Conservation (phyloP, 345 rosid species). For the Ceriops zippeliana region DNA sequence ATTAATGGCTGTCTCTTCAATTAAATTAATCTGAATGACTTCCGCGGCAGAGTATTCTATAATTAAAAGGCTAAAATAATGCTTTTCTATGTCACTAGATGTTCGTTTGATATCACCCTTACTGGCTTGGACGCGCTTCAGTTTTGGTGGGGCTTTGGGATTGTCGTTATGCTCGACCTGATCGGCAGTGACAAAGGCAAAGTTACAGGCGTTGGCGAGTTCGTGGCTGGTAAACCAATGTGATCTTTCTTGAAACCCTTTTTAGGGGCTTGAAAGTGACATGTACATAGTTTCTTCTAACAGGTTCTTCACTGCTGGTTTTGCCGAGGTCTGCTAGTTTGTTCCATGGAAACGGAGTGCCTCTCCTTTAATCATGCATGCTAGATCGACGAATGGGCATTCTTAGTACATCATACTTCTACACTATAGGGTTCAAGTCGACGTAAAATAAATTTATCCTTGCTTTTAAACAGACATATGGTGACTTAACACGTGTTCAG, state of each 20-base stretch:
- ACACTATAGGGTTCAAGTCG: too few relatives aligned
- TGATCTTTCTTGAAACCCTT: background rate
- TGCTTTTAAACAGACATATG: too few relatives aligned
- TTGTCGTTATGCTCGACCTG: slow-evolving; percentile 13
- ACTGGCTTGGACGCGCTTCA: slow-evolving; percentile 2
- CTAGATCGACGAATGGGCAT: too few relatives aligned
- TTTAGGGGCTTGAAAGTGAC: slow-evolving; percentile 13
- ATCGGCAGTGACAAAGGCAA: slow-evolving; percentile 17
- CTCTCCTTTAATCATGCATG: too few relatives aligned
- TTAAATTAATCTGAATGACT: too few relatives aligned
- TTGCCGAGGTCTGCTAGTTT: background rate
- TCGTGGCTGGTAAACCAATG: slow-evolving; percentile 20
- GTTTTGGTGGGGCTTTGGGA: slow-evolving; percentile 23
- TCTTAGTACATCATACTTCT: too few relatives aligned
- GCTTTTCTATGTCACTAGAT: background rate
- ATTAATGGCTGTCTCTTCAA: too few relatives aligned
- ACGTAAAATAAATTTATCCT: too few relatives aligned
- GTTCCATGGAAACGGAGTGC: background rate
- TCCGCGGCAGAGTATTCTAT: too few relatives aligned
- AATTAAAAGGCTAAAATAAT: background rate
- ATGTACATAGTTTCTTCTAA: background rate
- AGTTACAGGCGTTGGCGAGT: background rate
- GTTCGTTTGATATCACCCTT: background rate
- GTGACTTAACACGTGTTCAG: too few relatives aligned
- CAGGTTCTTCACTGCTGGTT: too few relatives aligned